phyloP scores from a whole-genome alignment of 352 stramenopile species.

The Elongisporangium anandrum region DNA sequence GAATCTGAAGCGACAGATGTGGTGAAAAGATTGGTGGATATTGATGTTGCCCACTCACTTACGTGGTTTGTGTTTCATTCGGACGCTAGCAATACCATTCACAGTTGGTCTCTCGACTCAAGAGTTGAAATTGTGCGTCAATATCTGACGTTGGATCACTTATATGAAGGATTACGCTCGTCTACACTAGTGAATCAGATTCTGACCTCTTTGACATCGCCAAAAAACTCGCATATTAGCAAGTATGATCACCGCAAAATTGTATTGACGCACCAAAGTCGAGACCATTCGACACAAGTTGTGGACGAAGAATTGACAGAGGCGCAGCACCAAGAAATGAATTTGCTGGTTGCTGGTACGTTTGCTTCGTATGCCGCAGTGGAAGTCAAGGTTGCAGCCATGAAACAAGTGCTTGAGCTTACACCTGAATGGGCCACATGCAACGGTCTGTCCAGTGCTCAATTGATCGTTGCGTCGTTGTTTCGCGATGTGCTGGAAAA shows the following conservation, averaged over 20 bases:
- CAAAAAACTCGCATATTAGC: constrained; percentile 9
- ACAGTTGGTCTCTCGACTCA: constrained; percentile 19
- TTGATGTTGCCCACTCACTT: constrained; percentile 70
- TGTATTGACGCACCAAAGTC: background rate
- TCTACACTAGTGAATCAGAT: constrained; percentile 8
- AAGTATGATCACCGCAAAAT: constrained; percentile 4
- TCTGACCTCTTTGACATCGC: constrained; percentile 4
- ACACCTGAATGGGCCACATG: constrained; percentile 18
- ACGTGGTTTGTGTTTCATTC: constrained; percentile 74
- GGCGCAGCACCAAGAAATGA: constrained; percentile 23
- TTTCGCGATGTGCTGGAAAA: background rate
- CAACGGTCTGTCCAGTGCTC: background rate
- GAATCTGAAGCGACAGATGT: constrained; percentile 23
- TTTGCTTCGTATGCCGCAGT: constrained; percentile 17
- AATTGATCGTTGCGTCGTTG: background rate
- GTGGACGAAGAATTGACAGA: constrained; percentile 16
- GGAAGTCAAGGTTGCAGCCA: constrained; percentile 5
- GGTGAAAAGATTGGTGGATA: constrained; percentile 46
- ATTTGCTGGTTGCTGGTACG: constrained; percentile 17
- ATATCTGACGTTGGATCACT: constrained; percentile 42
- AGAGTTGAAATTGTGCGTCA: constrained; percentile 21
- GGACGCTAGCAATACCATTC: constrained; percentile 11
- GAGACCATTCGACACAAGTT: background rate
- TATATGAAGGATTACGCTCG: constrained; percentile 37
- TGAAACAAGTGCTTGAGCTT: constrained; percentile 12